phyloP scores from a whole-genome alignment of 805 yeast species.

The Ascoidea tarda region DNA sequence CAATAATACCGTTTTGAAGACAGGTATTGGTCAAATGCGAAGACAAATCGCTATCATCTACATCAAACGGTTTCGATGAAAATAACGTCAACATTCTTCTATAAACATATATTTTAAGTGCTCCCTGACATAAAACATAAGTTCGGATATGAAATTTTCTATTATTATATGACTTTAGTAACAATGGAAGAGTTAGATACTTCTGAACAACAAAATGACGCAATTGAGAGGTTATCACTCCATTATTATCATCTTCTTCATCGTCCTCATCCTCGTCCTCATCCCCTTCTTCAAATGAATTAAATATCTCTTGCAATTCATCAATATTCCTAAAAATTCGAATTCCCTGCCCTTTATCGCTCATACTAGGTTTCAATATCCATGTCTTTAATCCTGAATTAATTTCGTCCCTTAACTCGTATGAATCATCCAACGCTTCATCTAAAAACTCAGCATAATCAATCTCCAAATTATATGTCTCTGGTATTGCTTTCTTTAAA shows the following conservation, averaged over 20 bases:
- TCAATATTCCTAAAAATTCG: constrained; percentile 65
- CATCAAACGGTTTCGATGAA: constrained; percentile 39
- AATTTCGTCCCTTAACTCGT: constrained; percentile 73
- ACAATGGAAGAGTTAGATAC: constrained; percentile 55
- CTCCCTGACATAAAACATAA: constrained; percentile 67
- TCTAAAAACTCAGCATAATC: constrained; percentile 95
- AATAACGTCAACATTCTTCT: constrained; percentile 71
- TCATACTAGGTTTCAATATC: constrained; percentile 94
- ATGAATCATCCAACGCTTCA: constrained; percentile 84
- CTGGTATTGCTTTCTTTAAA: constrained; percentile 51
- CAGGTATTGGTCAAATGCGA: constrained; percentile 94
- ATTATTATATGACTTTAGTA: constrained; percentile 41
- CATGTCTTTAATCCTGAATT: constrained; percentile 42
- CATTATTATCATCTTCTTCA: constrained; percentile 28
- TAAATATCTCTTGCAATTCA: constrained; percentile 72
- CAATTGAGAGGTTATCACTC: constrained; percentile 72
- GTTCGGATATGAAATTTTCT: constrained; percentile 84
- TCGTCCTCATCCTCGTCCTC: constrained; percentile 34
- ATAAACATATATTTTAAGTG: constrained; percentile 66
- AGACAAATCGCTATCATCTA: constrained; percentile 27
- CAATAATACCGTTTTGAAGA: constrained; percentile 37
- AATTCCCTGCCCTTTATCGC: constrained; percentile 95
- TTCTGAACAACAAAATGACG: constrained; percentile 88
- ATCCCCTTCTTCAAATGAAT: constrained; percentile 66
- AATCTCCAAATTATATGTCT: constrained; percentile 66